A percentile compares a stretch with the other conserved stretches of the same genome.
Evolutionary conservation across 139 green algal species (phyloP).

Genomic region (Closterium sp.): DNA sequence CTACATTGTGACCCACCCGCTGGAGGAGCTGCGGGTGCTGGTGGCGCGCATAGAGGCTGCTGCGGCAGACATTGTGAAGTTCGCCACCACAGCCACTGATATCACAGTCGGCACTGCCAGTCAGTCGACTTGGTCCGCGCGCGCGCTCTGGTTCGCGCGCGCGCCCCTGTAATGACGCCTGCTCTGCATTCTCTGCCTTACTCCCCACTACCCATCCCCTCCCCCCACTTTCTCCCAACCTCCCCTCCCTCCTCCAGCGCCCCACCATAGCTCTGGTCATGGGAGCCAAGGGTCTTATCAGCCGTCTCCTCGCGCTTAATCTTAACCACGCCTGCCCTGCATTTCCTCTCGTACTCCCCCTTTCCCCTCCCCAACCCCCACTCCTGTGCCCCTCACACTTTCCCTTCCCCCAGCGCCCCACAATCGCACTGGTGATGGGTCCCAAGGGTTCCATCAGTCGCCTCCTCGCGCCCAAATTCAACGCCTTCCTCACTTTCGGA

Average conservation of each 20-base stretch:
- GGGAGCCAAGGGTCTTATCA: background rate
- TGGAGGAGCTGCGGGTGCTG: no score
- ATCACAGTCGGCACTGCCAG: slow-evolving; percentile 52
- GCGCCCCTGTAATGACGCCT: no score
- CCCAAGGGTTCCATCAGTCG: slow-evolving; percentile 79
- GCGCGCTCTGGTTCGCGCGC: background rate
- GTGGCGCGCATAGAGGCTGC: background rate
- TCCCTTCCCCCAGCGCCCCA: slow-evolving; percentile 30
- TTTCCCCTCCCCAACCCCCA: background rate
- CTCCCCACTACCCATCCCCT: background rate
- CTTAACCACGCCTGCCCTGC: background rate
- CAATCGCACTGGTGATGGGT: slow-evolving; percentile 90
- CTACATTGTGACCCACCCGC: no score
- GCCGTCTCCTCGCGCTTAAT: background rate
- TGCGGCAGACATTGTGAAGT: slow-evolving; percentile 87
- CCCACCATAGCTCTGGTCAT: background rate
- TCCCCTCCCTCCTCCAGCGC: background rate
- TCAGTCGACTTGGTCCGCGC: no score
- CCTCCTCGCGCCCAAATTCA: slow-evolving; percentile 92
- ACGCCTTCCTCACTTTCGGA: slow-evolving; percentile 92
- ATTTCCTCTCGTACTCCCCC: background rate
- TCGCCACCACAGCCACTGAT: slow-evolving; percentile 84
- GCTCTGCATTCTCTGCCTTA: no score
- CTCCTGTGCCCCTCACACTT: background rate
- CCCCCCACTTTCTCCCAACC: background rate